Conservation (phyloP, 148 eudicot genomes). For the Arctostaphylos glauca region DNA sequence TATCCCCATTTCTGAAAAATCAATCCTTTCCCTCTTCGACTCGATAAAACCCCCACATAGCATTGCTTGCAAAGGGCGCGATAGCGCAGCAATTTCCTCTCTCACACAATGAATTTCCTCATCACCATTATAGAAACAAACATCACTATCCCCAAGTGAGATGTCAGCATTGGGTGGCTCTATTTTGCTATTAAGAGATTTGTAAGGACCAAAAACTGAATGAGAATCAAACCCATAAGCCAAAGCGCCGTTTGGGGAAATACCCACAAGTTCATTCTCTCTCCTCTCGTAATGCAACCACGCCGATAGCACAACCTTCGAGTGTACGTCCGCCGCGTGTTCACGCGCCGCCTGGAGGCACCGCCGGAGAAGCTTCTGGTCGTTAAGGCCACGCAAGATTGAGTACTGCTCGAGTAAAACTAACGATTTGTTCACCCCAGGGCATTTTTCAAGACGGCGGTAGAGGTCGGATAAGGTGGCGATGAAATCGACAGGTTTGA, state of each 20-base stretch:
- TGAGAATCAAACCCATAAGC: constrained; percentile 26
- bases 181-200: background rate
- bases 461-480: constrained; percentile 25
- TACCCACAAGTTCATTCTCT: constrained; percentile 48
- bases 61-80: constrained; percentile 68
- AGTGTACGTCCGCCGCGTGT: constrained; percentile 43
- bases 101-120: constrained; percentile 66
- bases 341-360: constrained; percentile 47
- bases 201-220: constrained; percentile 32
- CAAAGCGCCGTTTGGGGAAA: constrained; percentile 30
- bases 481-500: constrained; percentile 35
- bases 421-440: constrained; percentile 15
- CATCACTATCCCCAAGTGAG: constrained; percentile 18
- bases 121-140: constrained; percentile 46
- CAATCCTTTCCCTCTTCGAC: constrained; percentile 52
- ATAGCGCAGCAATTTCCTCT: constrained; percentile 51
- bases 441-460: constrained; percentile 20
- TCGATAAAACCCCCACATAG: constrained; percentile 67
- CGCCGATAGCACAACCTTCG: constrained; percentile 49
- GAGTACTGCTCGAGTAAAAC: constrained; percentile 44
- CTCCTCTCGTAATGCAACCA: constrained; percentile 54
- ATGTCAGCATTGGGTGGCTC: background rate
- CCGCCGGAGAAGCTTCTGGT: constrained; percentile 39
- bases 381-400: constrained; percentile 33
- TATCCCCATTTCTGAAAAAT: constrained; percentile 54